Conservation (phyloP, 768 basidiomycete genomes). For the Kwoniella pini region DNA sequence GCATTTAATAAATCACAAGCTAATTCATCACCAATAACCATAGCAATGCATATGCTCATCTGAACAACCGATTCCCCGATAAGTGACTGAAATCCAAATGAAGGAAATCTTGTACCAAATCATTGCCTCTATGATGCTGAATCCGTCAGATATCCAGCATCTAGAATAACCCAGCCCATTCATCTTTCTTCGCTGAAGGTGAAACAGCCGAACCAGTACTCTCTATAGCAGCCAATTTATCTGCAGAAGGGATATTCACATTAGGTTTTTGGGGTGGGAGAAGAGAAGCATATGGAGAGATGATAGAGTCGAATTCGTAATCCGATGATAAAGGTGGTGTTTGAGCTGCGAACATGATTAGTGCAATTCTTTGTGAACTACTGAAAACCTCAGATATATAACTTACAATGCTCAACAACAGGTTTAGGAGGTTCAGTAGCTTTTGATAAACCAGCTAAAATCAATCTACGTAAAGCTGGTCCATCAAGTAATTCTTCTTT, state of each 20-base stretch:
- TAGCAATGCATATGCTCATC: too few relatives aligned
- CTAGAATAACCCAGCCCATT: conserved; percentile 50
- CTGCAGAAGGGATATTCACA: conserved; percentile 29
- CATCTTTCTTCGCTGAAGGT: conserved; percentile 34
- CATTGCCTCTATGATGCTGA: too few relatives aligned
- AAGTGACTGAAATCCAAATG: too few relatives aligned
- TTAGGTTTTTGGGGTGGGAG: conserved; percentile 42
- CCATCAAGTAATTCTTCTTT: conserved; percentile 45
- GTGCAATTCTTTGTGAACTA: not conserved
- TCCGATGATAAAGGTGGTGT: conserved; percentile 38
- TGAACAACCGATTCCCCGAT: too few relatives aligned
- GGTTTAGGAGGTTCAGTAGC: conserved; percentile 42
- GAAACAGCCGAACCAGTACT: conserved; percentile 17
- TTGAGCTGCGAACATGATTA: not conserved
- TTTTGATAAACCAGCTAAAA: conserved; percentile 44
- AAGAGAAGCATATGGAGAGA: conserved; percentile 48
- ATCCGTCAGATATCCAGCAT: too few relatives aligned
- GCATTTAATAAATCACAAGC: too few relatives aligned
- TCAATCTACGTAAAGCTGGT: conserved; percentile 43
- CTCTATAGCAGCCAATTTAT: conserved; percentile 28
- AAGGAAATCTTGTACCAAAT: too few relatives aligned
- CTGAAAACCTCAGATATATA: too few relatives aligned
- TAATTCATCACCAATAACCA: too few relatives aligned
- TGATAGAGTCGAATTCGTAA: conserved; percentile 48
- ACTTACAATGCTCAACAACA: conserved; percentile 35